Evolutionary conservation across 2,329 filamentous ascomycete species (phyloP), one percentile per base, ranked within the genome.

Genomic region (Bipolaris victoriae): DNA sequence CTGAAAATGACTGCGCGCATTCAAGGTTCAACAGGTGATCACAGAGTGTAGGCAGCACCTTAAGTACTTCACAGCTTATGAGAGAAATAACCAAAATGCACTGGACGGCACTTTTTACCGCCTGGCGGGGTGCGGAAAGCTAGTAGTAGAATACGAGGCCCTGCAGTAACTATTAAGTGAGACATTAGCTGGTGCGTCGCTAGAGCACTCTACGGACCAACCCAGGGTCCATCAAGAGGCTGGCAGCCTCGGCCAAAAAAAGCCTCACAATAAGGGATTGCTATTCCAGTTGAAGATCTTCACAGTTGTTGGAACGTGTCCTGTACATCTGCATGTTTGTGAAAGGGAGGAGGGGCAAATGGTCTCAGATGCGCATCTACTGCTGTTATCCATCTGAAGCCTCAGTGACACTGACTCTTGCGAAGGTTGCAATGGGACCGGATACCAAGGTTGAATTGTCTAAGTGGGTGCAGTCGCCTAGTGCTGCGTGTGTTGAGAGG

Each of bases 191-290:
- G 54, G 51, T 41, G 49, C 54, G 47, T 47, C 49, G 44, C 41
- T 50, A 22, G 37, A 7, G 41, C 33, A 22, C 15, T 20, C 7
- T 4, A 29, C 10, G 26, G 46, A 33, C 39, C 50, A 48, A 41
- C 54, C 16, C 40, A 57, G 49, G 52, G 49, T 39, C 57, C 43
- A 53, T 51, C 40, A 22, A 46, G 47, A 44, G 29, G 51, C 50
- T 50, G 29, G 29, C 51, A 37, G 45, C 41, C 54, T 31, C 54
- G 46, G 26, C 46, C 29, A 41, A 54, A 36, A 54, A 53, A 20
- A 49, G 37, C 45, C 46, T 54, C 35, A 43, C 39, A 36, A 36
- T 31, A 26, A 37, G 15, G 24, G 16, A 31, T 20, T n/a, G 26
- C 53, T 35, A 43, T 46, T 18, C 39, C 36, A 20, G 45, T 47